Conservation (phyloP, 192 early-diverging fungal species). For the Tieghemiomyces parasiticus region DNA sequence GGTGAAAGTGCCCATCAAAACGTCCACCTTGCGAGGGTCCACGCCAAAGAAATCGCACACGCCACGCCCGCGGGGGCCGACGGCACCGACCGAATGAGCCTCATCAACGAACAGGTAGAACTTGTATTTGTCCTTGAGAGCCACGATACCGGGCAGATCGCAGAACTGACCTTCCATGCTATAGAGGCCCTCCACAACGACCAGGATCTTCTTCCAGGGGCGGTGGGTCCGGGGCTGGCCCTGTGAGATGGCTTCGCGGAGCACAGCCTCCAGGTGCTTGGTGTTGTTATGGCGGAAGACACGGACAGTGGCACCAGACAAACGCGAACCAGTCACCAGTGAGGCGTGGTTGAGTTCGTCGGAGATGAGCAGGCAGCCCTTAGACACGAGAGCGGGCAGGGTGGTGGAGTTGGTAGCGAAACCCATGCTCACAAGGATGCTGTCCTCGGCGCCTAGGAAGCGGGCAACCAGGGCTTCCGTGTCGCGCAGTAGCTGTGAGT, state of each 20-base stretch:
- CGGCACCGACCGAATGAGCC: constrained; percentile 90
- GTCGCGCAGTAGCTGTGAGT: constrained; percentile 48
- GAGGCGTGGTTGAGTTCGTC: constrained; percentile 96
- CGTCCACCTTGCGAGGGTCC: constrained; percentile 77
- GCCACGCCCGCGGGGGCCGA: constrained; percentile 87
- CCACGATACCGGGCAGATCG: constrained; percentile 75
- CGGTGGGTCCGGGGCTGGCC: constrained; percentile 96
- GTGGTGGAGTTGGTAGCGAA: constrained; percentile 95
- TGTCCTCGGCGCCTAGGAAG: constrained; percentile 77
- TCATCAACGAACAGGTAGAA: constrained; percentile 96
- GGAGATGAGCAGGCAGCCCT: constrained; percentile 82
- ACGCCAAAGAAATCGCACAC: constrained; percentile 93
- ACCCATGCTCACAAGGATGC: constrained; percentile 88
- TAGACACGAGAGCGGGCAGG: constrained; percentile 68
- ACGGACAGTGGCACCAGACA: constrained; percentile 77
- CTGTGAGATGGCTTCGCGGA: constrained; percentile 78
- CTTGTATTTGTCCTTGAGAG: constrained; percentile 81
- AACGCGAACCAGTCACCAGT: constrained; percentile 82
- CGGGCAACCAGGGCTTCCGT: constrained; percentile 75
- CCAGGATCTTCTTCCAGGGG: constrained; percentile 97
- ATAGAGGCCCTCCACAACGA: constrained; percentile 92
- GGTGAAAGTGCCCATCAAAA: constrained; percentile 96
- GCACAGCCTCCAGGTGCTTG: constrained; percentile 56
- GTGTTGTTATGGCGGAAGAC: constrained; percentile 93
- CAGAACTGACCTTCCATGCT: constrained; percentile 95